phyloP scores from a whole-genome alignment of 2,329 filamentous ascomycete genomes.

The Aspergillus pseudoglaucus region DNA sequence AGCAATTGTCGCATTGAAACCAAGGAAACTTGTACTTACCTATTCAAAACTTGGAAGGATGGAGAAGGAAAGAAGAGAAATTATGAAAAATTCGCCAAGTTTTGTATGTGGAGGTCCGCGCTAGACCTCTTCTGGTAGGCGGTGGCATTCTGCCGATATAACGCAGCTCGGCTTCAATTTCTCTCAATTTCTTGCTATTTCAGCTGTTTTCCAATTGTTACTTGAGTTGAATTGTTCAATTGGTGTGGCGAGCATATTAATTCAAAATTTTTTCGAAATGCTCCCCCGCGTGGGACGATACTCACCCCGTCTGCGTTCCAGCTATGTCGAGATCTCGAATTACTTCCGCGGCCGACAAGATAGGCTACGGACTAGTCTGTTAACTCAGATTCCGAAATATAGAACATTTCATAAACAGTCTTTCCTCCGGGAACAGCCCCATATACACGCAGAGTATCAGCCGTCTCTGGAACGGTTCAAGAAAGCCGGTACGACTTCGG shows the following conservation, averaged over 20 bases:
- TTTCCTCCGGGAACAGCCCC: constrained; percentile 15
- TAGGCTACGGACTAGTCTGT: constrained; percentile 1
- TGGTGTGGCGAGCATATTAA: neutral
- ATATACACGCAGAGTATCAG: constrained; percentile 9
- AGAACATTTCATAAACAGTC: constrained; percentile 18
- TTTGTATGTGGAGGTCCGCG: constrained; percentile 16
- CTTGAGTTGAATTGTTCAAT: neutral
- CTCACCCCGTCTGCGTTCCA: constrained; percentile 22
- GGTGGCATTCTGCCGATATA: constrained; percentile 13
- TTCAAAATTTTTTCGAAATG: constrained; percentile 6
- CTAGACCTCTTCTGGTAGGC: constrained; percentile 19
- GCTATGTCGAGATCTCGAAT: constrained; percentile 34
- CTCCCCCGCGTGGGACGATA: constrained; percentile 20
- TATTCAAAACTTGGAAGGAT: constrained; percentile 99
- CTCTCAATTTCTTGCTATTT: neutral
- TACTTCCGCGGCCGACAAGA: constrained; percentile 22
- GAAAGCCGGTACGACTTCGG: constrained; percentile 35
- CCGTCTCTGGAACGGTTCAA: constrained; percentile 40
- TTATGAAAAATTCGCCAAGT: constrained; percentile 13
- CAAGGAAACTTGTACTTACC: constrained; percentile 54
- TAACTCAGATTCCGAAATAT: constrained; percentile 1
- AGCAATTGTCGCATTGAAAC: constrained; percentile 6
- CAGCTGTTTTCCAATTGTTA: neutral
- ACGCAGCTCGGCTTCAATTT: constrained; percentile 1
- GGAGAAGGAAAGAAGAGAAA: constrained; percentile 51